Base-by-base conservation (phyloP, 2,329 filamentous ascomycete genomes). In the Epichloe glyceriae region DNA sequence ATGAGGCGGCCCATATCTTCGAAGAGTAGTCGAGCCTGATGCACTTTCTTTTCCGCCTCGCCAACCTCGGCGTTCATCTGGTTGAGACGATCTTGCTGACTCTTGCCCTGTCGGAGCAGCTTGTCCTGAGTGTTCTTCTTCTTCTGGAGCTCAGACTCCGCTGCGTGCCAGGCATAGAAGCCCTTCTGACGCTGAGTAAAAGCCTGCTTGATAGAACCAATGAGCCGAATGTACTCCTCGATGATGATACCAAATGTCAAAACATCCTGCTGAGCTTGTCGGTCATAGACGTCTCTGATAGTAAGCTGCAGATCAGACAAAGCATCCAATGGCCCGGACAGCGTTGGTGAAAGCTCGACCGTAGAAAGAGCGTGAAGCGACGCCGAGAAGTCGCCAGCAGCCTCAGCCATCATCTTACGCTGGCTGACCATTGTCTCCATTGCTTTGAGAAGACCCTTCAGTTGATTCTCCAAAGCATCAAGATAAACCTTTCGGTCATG, bases 1-100 rank as follows among this genome's bases (percentile, higher is more conserved):
- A 98, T 93, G 62, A 96, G 71, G 12, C 89, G 78, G 14, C 93
- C 93, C 90, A 98, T 97, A 62, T 98, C 93, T 58, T 98, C 93
- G 61, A 98, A 98, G 44, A 96, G 70, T 52, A 97, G 70, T 50
- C 90, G 75, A 1, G 89, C 86, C 66, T 95, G 89, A 65, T 97
- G 88, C 1, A 95, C 88, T 65, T 88, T 91, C 59, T 88, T 80
- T 73, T 98, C 93, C 3, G 89, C 88, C 69, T 98, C 93, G n/a
- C 82, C 83, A 7, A 98, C 91, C 65, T 97, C 90, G 38, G 89
- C 91, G 54, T 85, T 84, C 63, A 95, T 83, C 69, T 97, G 91
- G 66, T 88, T 94, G 44, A 98, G 75, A 41, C 91, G 82, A 68
- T 98, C 93, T 70, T 97, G 91, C 70, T 98, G 93, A 50, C 88